These are phyloP conservation scores for Aspergillus thermomutatus DNA, from an alignment of 2,329 filamentous ascomycete species.

Conservation along the genomic window DNA sequence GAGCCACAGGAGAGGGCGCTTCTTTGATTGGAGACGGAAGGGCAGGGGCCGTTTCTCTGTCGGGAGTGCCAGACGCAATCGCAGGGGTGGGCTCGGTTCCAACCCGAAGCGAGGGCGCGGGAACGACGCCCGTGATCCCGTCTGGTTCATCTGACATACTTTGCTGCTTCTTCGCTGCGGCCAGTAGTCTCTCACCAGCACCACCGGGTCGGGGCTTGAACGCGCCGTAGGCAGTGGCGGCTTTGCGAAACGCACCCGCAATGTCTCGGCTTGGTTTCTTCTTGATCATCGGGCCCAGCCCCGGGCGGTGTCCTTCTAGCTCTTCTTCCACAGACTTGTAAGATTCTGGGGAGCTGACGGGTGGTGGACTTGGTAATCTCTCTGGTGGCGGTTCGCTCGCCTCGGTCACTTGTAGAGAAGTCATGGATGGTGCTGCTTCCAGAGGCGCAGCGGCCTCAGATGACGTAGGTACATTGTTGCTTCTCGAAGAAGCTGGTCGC, in stretches of 20 bases:
- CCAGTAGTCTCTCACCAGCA: slow-evolving; percentile 73
- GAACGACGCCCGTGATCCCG: slow-evolving; percentile 84
- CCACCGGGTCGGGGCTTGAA: slow-evolving; percentile 90
- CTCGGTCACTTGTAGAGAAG: slow-evolving; percentile 5
- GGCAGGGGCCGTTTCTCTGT: slow-evolving; percentile 27
- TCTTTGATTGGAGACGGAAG: slow-evolving; percentile 16
- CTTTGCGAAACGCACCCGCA: slow-evolving; percentile 74
- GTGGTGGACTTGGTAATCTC: slow-evolving; percentile 7
- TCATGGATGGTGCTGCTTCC: slow-evolving; percentile 3
- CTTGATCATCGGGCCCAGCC: slow-evolving; percentile 87
- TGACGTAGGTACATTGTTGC: slow-evolving; percentile 1
- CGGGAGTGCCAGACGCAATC: slow-evolving; percentile 25
- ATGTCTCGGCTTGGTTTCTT: slow-evolving; percentile 70
- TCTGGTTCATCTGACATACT: slow-evolving; percentile 69
- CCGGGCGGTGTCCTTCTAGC: slow-evolving; percentile 63
- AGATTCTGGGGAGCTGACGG: slow-evolving; percentile 12
- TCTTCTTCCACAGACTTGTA: slow-evolving; percentile 38
- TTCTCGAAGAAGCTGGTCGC: slow-evolving; percentile 17
- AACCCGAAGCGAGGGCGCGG: slow-evolving; percentile 60
- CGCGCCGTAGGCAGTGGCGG: slow-evolving; percentile 64
- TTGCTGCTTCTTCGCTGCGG: slow-evolving; percentile 51
- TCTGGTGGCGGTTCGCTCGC: slow-evolving; percentile 9
- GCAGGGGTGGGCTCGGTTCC: slow-evolving; percentile 38
- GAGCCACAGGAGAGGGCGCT: slow-evolving; percentile 7
- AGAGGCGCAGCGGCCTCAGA: slow-evolving; percentile 6